Conservation (phyloP, 164 flowering plant genomes). For the Sextonia rubra region DNA sequence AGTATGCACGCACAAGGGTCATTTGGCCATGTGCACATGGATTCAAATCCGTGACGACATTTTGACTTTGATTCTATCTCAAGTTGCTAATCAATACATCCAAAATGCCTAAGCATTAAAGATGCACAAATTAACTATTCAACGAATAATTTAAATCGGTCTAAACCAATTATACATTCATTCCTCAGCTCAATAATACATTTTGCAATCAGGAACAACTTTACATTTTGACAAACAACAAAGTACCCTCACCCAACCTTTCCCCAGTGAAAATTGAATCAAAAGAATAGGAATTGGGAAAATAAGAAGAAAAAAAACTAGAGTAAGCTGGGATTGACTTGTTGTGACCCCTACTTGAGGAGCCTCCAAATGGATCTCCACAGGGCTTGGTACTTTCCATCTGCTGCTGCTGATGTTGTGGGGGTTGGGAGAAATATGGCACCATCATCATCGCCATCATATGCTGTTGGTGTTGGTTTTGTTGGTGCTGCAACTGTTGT, state of each 20-base stretch:
- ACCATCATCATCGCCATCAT: conserved; percentile 25
- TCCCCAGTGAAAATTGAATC: background rate
- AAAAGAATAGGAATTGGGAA: background rate
- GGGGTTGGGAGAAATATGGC: conserved; percentile 27
- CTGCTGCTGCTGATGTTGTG: conserved; percentile 44
- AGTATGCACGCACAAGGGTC: no score
- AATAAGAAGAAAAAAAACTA: conserved; percentile 9
- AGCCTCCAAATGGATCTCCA: conserved; percentile 52
- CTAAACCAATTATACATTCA: background rate
- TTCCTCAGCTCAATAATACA: background rate
- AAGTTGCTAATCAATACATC: no score
- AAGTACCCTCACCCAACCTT: background rate
- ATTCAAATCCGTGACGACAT: no score
- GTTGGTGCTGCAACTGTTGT: conserved; percentile 23
- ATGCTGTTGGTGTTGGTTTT: conserved; percentile 50
- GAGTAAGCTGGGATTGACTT: conserved; percentile 44
- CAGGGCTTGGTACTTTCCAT: conserved; percentile 55
- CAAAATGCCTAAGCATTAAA: no score
- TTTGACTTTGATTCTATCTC: no score
- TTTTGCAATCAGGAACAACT: background rate
- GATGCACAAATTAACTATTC: no score
- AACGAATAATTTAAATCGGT: background rate
- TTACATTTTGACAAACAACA: background rate
- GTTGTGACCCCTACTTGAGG: conserved; percentile 30
- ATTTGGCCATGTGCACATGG: no score